Evolutionary conservation across 257 asterid genomes (phyloP).

Genomic region (Solanum okadae): DNA sequence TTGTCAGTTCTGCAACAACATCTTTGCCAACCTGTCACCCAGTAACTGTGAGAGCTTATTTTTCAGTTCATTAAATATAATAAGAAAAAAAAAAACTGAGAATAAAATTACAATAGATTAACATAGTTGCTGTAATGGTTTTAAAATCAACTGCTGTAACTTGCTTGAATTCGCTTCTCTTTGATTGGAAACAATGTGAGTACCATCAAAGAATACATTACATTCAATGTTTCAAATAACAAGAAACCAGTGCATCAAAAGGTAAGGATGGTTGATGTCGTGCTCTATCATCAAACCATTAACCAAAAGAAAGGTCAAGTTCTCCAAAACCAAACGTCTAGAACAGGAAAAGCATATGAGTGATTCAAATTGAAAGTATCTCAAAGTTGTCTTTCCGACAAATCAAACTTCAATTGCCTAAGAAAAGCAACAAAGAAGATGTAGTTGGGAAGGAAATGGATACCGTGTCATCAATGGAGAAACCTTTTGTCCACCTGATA

Average conservation of each 20-base stretch:
- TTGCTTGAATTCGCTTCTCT: not conserved
- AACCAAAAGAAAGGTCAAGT: not conserved
- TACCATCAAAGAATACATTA: not conserved
- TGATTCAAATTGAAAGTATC: not conserved
- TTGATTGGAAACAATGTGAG: not conserved
- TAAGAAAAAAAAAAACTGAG: not conserved
- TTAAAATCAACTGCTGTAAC: not conserved
- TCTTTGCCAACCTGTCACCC: conserved; percentile 57
- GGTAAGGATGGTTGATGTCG: not conserved
- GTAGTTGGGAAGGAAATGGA: not conserved
- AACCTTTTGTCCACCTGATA: conserved; percentile 83
- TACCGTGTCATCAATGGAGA: conserved; percentile 57
- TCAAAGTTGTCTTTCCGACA: not conserved
- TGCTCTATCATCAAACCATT: not conserved
- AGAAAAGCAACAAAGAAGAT: not conserved
- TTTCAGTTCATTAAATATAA: not conserved
- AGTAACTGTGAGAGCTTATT: not conserved
- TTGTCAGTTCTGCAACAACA: conserved; percentile 41
- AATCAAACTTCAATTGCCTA: not conserved
- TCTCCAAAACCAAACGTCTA: not conserved
- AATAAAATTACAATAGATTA: not conserved
- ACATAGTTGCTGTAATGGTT: not conserved
- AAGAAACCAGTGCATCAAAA: not conserved
- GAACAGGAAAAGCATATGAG: not conserved
- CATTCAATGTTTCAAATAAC: not conserved